Evolutionary conservation across 805 yeast species (phyloP).

Genomic region (Pichia pseudocactophila): DNA sequence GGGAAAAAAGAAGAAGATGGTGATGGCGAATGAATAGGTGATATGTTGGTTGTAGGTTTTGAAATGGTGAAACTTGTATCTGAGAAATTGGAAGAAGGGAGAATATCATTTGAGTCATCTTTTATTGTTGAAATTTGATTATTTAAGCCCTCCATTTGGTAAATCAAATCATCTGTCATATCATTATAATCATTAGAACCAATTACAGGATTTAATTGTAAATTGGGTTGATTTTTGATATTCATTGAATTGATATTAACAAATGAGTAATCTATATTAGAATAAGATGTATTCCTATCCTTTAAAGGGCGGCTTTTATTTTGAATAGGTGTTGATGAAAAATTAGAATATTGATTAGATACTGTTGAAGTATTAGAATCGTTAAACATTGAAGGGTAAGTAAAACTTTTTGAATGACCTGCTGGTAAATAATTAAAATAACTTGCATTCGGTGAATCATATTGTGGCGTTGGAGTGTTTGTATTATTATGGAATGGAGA

Average conservation of each 20-base stretch:
- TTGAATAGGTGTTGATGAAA: slow-evolving; percentile 5
- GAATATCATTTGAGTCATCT: too few relatives aligned
- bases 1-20: slow-evolving; percentile 2
- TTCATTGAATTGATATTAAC: background rate
- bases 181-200: background rate
- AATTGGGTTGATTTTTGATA: background rate
- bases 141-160: too few relatives aligned
- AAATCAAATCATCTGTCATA: background rate
- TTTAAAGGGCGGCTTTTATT: background rate
- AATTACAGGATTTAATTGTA: background rate
- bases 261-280: background rate
- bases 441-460: slow-evolving; percentile 1
- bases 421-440: slow-evolving; percentile 3
- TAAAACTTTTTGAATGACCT: background rate
- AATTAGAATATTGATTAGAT: slow-evolving; percentile 1
- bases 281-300: background rate
- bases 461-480: slow-evolving; percentile 7
- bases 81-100: background rate
- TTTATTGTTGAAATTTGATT: too few relatives aligned
- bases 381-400: slow-evolving; percentile 1
- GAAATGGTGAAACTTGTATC: background rate
- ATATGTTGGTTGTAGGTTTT: background rate
- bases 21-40: slow-evolving; percentile 6
- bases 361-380: slow-evolving; percentile 1
- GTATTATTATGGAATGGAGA: background rate